Base-by-base conservation (phyloP, 352 stramenopile species). In the Phytophthora pinifolia region DNA sequence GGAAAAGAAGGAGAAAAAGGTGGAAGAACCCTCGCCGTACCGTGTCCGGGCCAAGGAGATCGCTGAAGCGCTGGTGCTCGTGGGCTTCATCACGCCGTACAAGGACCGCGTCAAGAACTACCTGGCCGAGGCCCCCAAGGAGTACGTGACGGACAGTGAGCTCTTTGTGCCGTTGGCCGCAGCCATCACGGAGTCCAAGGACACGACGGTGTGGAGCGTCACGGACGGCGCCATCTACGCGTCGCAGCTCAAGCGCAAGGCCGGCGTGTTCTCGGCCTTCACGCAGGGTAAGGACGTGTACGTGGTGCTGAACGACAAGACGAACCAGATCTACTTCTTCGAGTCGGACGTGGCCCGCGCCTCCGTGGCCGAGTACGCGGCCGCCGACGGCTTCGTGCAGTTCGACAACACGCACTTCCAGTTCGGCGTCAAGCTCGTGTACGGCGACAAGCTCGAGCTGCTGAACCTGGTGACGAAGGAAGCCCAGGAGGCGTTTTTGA, bases 221-320 rank as follows among this genome's bases (percentile, higher is more conserved):
- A 43, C 66, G 35, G 65, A 70, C 27, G 69, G 65, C 10, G 62
- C 62, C 35, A 72, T 65, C 34, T 74, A 70, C 29, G 69, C 65
- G 31, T 59, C 70, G 35, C 57, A 71, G 43, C 50, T 87, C 12
- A 87, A 84, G 59, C 76, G 76, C 42, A 87, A 84, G 62, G 76
- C 76, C 13, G 74, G 76, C 0, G 63, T 84, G n/a, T 61, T 87
- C 35, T 65, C 62, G n/a, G 62, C 64, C 37, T 73, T 87, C 37
- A 84, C 71, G 2, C 59, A 76, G 35, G 76, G 74, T 54, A 84
- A 87, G 46, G 76, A 87, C 38, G 69, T 74, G 29, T 78, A 78
- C 54, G 65, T 74, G 7, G 65, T 78, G 35, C 50, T 50, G 37
- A 76, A 70, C 45, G 64, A 74, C 45, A 68, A 74, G 56, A 67